A percentile compares a stretch with the other conserved stretches of the same genome.
phyloP scores from a whole-genome alignment of 305 asterid species.

The Salvia sclarea region DNA sequence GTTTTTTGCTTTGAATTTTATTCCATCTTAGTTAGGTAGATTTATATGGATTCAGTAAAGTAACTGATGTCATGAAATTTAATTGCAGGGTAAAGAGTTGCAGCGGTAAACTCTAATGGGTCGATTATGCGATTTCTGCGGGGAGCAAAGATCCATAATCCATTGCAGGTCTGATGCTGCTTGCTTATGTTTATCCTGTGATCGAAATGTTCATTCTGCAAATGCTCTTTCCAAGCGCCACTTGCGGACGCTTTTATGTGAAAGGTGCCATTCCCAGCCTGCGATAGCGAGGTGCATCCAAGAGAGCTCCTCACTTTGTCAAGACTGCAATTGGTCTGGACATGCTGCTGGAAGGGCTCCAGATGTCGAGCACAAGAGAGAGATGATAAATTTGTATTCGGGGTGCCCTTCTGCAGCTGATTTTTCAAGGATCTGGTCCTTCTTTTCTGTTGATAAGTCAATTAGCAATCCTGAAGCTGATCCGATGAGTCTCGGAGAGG shows the following conservation, averaged over 20 bases:
- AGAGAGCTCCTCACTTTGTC: slow-evolving; percentile 84
- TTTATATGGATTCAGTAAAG: neutral
- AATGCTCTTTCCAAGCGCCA: slow-evolving; percentile 88
- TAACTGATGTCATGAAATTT: slow-evolving; percentile 4
- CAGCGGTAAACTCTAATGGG: slow-evolving; percentile 47
- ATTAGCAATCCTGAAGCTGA: slow-evolving; percentile 42
- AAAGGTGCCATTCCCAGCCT: slow-evolving; percentile 68
- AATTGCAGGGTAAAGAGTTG: slow-evolving; percentile 38
- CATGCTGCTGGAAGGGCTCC: slow-evolving; percentile 45
- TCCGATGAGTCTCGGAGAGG: slow-evolving; percentile 40
- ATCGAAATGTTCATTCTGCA: slow-evolving; percentile 80
- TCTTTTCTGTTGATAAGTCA: slow-evolving; percentile 50
- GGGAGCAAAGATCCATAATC: slow-evolving; percentile 71
- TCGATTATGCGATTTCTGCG: slow-evolving; percentile 73
- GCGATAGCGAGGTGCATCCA: slow-evolving; percentile 69
- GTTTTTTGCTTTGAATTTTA: neutral
- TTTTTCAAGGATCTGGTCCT: slow-evolving; percentile 77
- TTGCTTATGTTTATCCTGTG: slow-evolving; percentile 80
- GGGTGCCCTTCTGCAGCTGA: slow-evolving; percentile 89
- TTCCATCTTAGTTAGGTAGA: slow-evolving; percentile 7
- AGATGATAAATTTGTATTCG: slow-evolving; percentile 66
- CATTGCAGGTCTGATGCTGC: slow-evolving; percentile 85
- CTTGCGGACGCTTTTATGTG: slow-evolving; percentile 78
- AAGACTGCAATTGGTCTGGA: slow-evolving; percentile 68
- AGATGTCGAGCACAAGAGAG: slow-evolving; percentile 53